phyloP scores from a whole-genome alignment of 169 alveolate species.

The Plasmodium knowlesi region DNA sequence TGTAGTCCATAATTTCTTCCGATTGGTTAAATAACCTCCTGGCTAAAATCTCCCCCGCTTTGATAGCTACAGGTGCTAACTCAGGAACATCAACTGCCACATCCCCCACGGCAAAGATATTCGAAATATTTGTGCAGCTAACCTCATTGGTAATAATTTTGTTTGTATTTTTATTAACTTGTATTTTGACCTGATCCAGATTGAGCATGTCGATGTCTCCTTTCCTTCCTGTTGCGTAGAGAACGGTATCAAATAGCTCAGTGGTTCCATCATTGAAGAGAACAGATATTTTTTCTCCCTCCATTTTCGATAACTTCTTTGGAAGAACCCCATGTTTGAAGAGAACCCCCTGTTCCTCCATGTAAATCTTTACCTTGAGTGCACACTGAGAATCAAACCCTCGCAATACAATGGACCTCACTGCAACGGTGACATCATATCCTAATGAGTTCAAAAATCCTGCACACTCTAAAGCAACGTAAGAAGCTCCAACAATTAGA shows the following conservation, averaged over 20 bases:
- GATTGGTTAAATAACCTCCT: slow-evolving; percentile 92
- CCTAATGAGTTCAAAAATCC: slow-evolving; percentile 96
- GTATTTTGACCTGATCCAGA: slow-evolving; percentile 61
- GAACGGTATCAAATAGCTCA: slow-evolving; percentile 94
- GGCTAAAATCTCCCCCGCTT: slow-evolving; percentile 97
- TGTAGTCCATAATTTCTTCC: slow-evolving; percentile 76
- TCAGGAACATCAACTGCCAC: slow-evolving; percentile 94
- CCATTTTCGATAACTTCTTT: slow-evolving; percentile 86
- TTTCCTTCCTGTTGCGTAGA: slow-evolving; percentile 97
- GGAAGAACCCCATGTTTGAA: slow-evolving; percentile 92
- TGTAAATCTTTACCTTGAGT: slow-evolving; percentile 85
- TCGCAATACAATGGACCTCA: slow-evolving; percentile 94
- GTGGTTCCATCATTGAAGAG: slow-evolving; percentile 82
- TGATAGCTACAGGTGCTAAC: slow-evolving; percentile 98
- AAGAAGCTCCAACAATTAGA: slow-evolving; percentile 97
- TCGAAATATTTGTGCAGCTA: slow-evolving; percentile 91
- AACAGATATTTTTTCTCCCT: slow-evolving; percentile 80
- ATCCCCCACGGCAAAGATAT: slow-evolving; percentile 96
- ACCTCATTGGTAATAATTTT: slow-evolving; percentile 91
- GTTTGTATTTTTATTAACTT: slow-evolving; percentile 77
- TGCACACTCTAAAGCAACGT: slow-evolving; percentile 98
- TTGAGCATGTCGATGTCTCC: slow-evolving; percentile 91
- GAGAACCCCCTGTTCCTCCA: slow-evolving; percentile 93
- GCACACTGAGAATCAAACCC: slow-evolving; percentile 97
- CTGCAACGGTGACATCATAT: slow-evolving; percentile 91